Percentiles rank a stretch among this genome's conserved stretches.
These are phyloP conservation scores for Vitellaria paradoxa DNA, from an alignment of 179 eudicot species.

Conservation along the genomic window DNA sequence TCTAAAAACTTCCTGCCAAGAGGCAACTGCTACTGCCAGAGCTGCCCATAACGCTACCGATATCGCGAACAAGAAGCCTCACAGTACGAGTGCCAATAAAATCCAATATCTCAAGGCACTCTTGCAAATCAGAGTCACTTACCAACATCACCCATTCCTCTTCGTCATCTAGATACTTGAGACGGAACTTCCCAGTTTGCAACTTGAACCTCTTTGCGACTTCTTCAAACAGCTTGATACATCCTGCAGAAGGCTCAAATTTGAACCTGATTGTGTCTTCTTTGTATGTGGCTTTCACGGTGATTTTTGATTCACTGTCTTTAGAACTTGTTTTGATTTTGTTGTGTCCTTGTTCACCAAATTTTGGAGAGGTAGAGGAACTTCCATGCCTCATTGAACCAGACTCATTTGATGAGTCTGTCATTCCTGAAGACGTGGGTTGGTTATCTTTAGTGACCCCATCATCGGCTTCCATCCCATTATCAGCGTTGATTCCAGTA, in stretches of 20 bases:
- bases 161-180: slow-evolving; percentile 88
- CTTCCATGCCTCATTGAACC: slow-evolving; percentile 39
- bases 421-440: slow-evolving; percentile 63
- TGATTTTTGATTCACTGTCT: slow-evolving; percentile 47
- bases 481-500: slow-evolving; percentile 10
- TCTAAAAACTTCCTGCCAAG: slow-evolving; percentile 30
- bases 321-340: slow-evolving; percentile 18
- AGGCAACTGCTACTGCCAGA: slow-evolving; percentile 64
- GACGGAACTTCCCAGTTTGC: slow-evolving; percentile 61
- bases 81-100: slow-evolving; percentile 52
- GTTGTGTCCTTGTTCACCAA: slow-evolving; percentile 19
- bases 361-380: slow-evolving; percentile 55
- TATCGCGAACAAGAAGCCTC: slow-evolving; percentile 72
- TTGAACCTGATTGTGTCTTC: slow-evolving; percentile 82
- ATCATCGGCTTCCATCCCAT: slow-evolving; percentile 28
- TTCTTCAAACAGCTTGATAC: slow-evolving; percentile 62
- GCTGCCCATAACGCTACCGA: slow-evolving; percentile 49
- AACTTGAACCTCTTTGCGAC: slow-evolving; percentile 71
- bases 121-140: slow-evolving; percentile 73
- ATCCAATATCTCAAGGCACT: slow-evolving; percentile 80
- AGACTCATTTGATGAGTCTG: slow-evolving; percentile 51
- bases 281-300: slow-evolving; percentile 65
- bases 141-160: slow-evolving; percentile 91
- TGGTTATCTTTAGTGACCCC: slow-evolving; percentile 41
- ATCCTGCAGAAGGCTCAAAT: slow-evolving; percentile 57